Evolutionary conservation across 176 grass and related monocot species (phyloP).

Genomic region (Pontederia paniculata): DNA sequence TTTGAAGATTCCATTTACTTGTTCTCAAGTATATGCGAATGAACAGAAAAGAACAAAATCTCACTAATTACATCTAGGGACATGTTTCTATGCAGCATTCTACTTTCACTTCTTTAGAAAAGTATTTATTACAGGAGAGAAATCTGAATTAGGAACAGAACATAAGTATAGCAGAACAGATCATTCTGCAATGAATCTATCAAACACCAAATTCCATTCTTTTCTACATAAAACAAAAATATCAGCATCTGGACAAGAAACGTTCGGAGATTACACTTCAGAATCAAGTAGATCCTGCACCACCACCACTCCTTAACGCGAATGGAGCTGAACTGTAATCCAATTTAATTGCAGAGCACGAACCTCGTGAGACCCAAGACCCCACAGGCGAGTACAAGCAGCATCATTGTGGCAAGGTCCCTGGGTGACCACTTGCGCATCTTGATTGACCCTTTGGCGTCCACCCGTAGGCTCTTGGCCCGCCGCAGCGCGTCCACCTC

Average conservation of each 20-base stretch:
- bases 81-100: too few species aligned
- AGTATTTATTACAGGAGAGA: too few species aligned
- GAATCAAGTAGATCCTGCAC: too few species aligned
- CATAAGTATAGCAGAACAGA: conserved; percentile 42
- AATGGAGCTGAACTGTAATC: neutral
- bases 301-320: neutral
- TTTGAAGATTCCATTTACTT: too few species aligned
- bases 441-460: conserved; percentile 45
- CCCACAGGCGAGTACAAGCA: conserved; percentile 46
- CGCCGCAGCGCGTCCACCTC: conserved; percentile 83
- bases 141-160: too few species aligned
- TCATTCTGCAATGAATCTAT: conserved; percentile 31
- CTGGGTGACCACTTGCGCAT: conserved; percentile 41
- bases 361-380: conserved; percentile 66
- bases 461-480: conserved; percentile 80
- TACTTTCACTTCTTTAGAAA: neutral
- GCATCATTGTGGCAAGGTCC: conserved; percentile 50
- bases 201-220: neutral
- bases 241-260: conserved; percentile 10
- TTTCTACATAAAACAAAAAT: neutral
- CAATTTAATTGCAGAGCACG: conserved; percentile 53
- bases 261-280: neutral
- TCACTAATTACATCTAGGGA: too few species aligned
- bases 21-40: too few species aligned
- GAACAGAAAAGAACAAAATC: too few species aligned